phyloP scores from a whole-genome alignment of 495 filamentous ascomycete species.

The Aspergillus bertholletiae region DNA sequence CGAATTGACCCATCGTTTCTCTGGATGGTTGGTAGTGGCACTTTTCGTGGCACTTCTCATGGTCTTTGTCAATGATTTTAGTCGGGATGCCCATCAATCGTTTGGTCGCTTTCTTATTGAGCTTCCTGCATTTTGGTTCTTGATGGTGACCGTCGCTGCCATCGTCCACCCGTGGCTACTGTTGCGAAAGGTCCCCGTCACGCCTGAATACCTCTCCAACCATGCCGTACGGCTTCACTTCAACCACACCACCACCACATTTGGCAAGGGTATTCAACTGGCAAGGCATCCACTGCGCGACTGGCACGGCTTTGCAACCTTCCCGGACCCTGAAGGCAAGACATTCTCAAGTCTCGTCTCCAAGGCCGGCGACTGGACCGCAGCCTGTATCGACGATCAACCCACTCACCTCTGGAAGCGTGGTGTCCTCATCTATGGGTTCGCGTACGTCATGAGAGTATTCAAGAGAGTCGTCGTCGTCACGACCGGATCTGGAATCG shows the following conservation, averaged over 20 bases:
- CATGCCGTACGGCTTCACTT: constrained; percentile 75
- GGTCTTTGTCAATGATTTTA: constrained; percentile 33
- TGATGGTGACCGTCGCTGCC: constrained; percentile 33
- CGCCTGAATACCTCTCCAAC: constrained; percentile 59
- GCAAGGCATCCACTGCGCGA: constrained; percentile 60
- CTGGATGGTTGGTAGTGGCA: constrained; percentile 47
- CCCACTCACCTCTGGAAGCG: constrained; percentile 46
- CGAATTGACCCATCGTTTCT: constrained; percentile 54
- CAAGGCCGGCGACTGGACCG: constrained; percentile 84
- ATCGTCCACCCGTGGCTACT: constrained; percentile 43
- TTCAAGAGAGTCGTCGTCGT: constrained; percentile 70
- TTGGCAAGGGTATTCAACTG: constrained; percentile 46
- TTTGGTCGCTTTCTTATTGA: constrained; percentile 34
- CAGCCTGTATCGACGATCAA: constrained; percentile 56
- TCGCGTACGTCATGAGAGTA: constrained; percentile 67
- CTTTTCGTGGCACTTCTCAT: constrained; percentile 44
- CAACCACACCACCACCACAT: constrained; percentile 47
- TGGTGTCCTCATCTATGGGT: constrained; percentile 58
- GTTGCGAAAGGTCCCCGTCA: constrained; percentile 50
- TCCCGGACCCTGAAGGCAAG: constrained; percentile 45
- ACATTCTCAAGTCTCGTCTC: constrained; percentile 68
- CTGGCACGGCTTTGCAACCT: constrained; percentile 81
- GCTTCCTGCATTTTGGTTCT: constrained; percentile 43
- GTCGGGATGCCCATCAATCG: constrained; percentile 16
- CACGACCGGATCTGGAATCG: constrained; percentile 82